Base-by-base conservation (phyloP, 176 grass and related monocot genomes). In the Oryza meyeriana region DNA sequence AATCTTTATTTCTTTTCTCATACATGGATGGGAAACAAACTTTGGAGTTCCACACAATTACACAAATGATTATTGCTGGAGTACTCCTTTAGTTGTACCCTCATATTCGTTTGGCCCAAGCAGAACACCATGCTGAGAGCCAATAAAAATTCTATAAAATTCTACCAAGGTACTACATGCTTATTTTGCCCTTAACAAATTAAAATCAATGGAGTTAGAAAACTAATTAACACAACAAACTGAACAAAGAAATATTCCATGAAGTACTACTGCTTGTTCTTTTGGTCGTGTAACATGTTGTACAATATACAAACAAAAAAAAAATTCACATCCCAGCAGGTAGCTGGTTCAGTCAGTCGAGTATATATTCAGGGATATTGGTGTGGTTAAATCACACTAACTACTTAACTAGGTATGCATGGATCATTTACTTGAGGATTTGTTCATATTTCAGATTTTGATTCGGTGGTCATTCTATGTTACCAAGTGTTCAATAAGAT, bases 21-120 rank as follows among this genome's bases (percentile, higher is more conserved):
- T 58, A 24, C 41, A 18, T 36, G 64, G 20, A 71, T 10, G 52
- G 81, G 65, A 30, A 18, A 71, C 29, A 41, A 38, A 36, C 38
- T 62, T 61, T 84, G 8, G 13, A 84, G 62, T 75, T 80, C 70
- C 81, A 59, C 62, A 8, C 81, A 25, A 81, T 76, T 63, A 52
- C 33, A 35, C 2, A 4, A 7, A 62, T 26, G 17, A 67, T 70
- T 61, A 20, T 3, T 48, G 18, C 5, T 48, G 28, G 50, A 10
- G 20, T 33, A 16, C 12, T 27, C 20, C 18, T 64, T 55, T 55
- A 55, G 48, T 40, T 38, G 78, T 81, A 4, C 16, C 1, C 32
- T 13, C 11, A 9, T 17, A 10, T 67, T 29, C 57, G 20, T 72
- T 80, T 64, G 81, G 40, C 27, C 26, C 30, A 12, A 48, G 63